Percentiles rank a stretch among this genome's conserved stretches.
Conservation (phyloP, 2,329 filamentous ascomycete genomes). For the Didymella sp. region DNA sequence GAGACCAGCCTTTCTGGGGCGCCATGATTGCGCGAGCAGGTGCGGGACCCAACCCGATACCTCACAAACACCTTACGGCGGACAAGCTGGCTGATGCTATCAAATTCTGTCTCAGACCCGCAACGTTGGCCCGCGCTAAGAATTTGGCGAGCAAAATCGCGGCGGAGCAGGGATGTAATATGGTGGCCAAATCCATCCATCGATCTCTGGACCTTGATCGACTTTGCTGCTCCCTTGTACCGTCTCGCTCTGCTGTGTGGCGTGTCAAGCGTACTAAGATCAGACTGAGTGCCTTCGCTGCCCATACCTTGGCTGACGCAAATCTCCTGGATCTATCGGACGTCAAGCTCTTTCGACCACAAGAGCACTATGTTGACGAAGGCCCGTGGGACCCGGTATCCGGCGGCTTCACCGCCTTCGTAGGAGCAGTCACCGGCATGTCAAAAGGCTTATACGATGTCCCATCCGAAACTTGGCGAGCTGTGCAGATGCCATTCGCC, state of each 20-base stretch:
- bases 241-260: slow-evolving; percentile 35
- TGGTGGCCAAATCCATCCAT: slow-evolving; percentile 38
- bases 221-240: slow-evolving; percentile 32
- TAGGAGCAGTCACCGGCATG: slow-evolving; percentile 59
- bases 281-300: slow-evolving; percentile 34
- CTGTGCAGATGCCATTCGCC: slow-evolving; percentile 23
- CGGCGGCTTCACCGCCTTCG: slow-evolving; percentile 61
- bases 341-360: slow-evolving; percentile 27
- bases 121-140: slow-evolving; percentile 18
- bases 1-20: slow-evolving; percentile 65
- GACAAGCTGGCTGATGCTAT: slow-evolving; percentile 57
- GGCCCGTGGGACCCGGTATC: slow-evolving; percentile 29
- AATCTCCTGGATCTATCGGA: slow-evolving; percentile 25
- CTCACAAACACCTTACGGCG: slow-evolving; percentile 53
- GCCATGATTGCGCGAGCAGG: slow-evolving; percentile 58
- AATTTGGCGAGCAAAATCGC: slow-evolving; percentile 36
- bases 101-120: slow-evolving; percentile 51
- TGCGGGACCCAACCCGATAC: slow-evolving; percentile 60
- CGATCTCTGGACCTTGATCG: slow-evolving; percentile 33
- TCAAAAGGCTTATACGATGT: slow-evolving; percentile 78
- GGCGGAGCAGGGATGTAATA: slow-evolving; percentile 33
- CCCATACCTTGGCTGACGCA: slow-evolving; percentile 28
- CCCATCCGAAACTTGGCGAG: slow-evolving; percentile 59
- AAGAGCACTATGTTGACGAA: slow-evolving; percentile 25
- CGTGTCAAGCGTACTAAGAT: slow-evolving; percentile 31